Conservation (phyloP, 768 basidiomycete species). For the Lanmaoa pseudosensibilis region DNA sequence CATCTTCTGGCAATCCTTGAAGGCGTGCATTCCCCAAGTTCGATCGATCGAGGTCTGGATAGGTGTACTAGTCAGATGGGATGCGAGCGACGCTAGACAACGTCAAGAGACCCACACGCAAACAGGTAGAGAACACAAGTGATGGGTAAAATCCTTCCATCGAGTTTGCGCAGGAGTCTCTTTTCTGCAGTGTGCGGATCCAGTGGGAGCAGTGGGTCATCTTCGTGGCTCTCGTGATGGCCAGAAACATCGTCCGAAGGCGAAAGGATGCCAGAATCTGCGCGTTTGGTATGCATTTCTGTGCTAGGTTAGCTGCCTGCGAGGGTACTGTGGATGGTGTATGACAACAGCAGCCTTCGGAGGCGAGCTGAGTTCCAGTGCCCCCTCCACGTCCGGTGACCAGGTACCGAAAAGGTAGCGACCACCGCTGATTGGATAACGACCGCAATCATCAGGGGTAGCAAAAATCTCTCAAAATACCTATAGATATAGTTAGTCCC, state of each 20-base stretch:
- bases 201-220: slow-evolving; percentile 20
- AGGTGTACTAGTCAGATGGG: background rate
- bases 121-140: slow-evolving; percentile 74
- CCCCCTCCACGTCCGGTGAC: background rate
- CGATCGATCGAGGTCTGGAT: slow-evolving; percentile 62
- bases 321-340: background rate
- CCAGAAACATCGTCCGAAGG: slow-evolving; percentile 5
- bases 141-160: slow-evolving; percentile 66
- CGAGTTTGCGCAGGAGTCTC: slow-evolving; percentile 61
- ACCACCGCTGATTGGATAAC: background rate
- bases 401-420: background rate
- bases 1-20: slow-evolving; percentile 65
- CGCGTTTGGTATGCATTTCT: slow-evolving; percentile 20
- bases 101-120: slow-evolving; percentile 53
- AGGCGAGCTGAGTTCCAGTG: slow-evolving; percentile 1
- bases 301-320: background rate
- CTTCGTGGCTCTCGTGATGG: slow-evolving; percentile 10
- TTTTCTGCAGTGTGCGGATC: slow-evolving; percentile 42
- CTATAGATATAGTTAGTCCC: too few species aligned
- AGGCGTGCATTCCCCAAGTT: slow-evolving; percentile 80
- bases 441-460: too few species aligned
- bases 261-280: slow-evolving; percentile 1
- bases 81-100: background rate
- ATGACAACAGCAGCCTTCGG: background rate
- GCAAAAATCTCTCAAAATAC: too few species aligned